Conservation (phyloP, 306 rosid genomes). For the Clitoria ternatea region DNA sequence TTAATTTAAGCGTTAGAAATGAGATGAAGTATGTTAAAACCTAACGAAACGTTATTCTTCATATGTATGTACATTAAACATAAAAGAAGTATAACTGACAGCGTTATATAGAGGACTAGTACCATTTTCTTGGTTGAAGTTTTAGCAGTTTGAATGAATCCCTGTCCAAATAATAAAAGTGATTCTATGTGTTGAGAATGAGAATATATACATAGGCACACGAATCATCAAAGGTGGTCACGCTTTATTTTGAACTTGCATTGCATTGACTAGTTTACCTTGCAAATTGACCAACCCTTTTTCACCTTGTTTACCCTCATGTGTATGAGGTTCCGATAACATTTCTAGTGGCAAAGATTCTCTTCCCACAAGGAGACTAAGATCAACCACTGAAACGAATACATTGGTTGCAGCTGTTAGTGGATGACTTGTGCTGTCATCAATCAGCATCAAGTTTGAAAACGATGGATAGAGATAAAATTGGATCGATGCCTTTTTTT, state of each 20-base stretch:
- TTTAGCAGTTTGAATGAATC: not conserved
- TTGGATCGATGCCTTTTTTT: constrained; percentile 23
- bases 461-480: constrained; percentile 8
- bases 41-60: too few species aligned
- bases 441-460: constrained; percentile 33
- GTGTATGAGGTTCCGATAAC: constrained; percentile 17
- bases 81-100: too few species aligned
- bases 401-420: constrained; percentile 15
- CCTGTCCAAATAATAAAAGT: constrained; percentile 5
- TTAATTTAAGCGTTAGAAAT: too few species aligned
- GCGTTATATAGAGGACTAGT: too few species aligned
- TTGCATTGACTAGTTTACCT: constrained; percentile 10
- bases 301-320: not conserved
- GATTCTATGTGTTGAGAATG: constrained; percentile 15
- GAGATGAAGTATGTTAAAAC: too few species aligned
- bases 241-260: not conserved
- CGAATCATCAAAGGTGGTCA: constrained; percentile 6
- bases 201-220: constrained; percentile 26
- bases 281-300: not conserved
- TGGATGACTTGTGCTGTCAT: constrained; percentile 20
- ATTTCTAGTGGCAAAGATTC: constrained; percentile 32
- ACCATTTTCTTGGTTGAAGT: constrained; percentile 1
- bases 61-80: too few species aligned
- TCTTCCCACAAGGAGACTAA: constrained; percentile 3
- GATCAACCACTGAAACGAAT: constrained; percentile 26